Evolutionary conservation across 1,284 basidiomycete genomes (phyloP).

Genomic region (Ceratorhiza oryzae-sativae): DNA sequence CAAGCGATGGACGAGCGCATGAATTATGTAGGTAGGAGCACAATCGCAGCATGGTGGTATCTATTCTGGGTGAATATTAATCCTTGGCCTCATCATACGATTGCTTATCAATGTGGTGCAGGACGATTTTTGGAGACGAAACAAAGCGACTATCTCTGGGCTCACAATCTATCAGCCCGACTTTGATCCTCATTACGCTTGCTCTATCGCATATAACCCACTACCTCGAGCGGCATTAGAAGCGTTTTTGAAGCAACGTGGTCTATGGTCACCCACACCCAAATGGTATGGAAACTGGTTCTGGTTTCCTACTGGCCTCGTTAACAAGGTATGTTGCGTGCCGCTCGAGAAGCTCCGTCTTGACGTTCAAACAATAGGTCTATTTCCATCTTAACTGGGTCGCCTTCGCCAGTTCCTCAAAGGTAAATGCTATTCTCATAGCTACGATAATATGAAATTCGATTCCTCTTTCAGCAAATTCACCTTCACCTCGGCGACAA

Average conservation of each 20-base stretch:
- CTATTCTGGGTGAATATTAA: constrained; percentile 70
- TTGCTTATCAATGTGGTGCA: constrained; percentile 46
- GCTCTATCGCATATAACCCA: constrained; percentile 78
- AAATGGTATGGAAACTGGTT: constrained; percentile 52
- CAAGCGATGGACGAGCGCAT: constrained; percentile 66
- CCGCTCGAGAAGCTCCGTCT: neutral
- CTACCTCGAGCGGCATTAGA: constrained; percentile 72
- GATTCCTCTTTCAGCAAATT: constrained; percentile 57
- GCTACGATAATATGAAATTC: constrained; percentile 41
- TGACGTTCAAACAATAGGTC: neutral
- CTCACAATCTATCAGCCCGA: constrained; percentile 60
- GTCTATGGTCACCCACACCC: constrained; percentile 61
- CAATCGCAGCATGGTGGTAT: constrained; percentile 80
- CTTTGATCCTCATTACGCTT: constrained; percentile 77
- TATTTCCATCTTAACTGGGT: constrained; percentile 78
- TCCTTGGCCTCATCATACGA: neutral
- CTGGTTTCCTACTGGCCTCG: constrained; percentile 71
- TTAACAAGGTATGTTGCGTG: constrained; percentile 65
- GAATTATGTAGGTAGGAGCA: constrained; percentile 59
- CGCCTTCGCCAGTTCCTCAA: constrained; percentile 63
- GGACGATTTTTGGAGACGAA: constrained; percentile 78
- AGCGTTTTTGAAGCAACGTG: constrained; percentile 67
- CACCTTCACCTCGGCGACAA: constrained; percentile 66
- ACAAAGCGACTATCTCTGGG: constrained; percentile 62
- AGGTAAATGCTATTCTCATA: constrained; percentile 52